A percentile compares a stretch with the other conserved stretches of the same genome.
phyloP scores from a whole-genome alignment of 805 yeast genomes.

The Candida sonorensis region DNA sequence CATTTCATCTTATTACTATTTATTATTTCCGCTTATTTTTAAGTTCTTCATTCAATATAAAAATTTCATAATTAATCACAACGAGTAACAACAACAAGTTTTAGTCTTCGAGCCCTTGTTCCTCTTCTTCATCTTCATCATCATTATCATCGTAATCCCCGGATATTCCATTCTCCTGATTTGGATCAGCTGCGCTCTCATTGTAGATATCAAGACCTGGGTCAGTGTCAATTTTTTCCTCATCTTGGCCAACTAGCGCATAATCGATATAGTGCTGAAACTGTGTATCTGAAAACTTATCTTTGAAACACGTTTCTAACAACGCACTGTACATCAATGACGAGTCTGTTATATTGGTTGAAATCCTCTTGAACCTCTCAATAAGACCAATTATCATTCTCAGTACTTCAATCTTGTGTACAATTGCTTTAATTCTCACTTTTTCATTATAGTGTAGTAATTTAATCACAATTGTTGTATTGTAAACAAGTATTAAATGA shows the following conservation, averaged over 20 bases:
- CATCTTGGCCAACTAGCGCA: too few relatives aligned
- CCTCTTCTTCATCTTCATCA: slow-evolving; percentile 2
- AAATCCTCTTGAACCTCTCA: slow-evolving; percentile 11
- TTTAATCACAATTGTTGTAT: slow-evolving; percentile 32
- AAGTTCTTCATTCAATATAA: too few relatives aligned
- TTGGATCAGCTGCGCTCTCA: slow-evolving; percentile 1
- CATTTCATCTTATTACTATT: too few relatives aligned
- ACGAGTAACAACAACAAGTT: too few relatives aligned
- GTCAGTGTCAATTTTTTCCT: too few relatives aligned
- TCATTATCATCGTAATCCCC: slow-evolving; percentile 1
- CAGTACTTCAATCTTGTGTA: slow-evolving; percentile 3
- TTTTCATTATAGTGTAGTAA: slow-evolving; percentile 10
- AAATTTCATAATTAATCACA: too few relatives aligned
- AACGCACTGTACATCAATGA: slow-evolving; percentile 5
- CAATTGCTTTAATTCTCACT: slow-evolving; percentile 2
- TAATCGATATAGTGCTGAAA: too few relatives aligned
- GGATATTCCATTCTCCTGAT: slow-evolving; percentile 4
- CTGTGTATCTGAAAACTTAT: too few relatives aligned
- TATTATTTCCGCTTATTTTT: too few relatives aligned
- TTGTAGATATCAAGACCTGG: slow-evolving; percentile 1
- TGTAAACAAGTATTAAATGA: slow-evolving; percentile 44
- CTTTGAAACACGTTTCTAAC: slow-evolving; percentile 4
- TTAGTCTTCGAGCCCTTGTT: slow-evolving; percentile 1
- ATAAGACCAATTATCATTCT: slow-evolving; percentile 6
- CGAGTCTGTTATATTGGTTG: slow-evolving; percentile 7